Percentiles rank a stretch among this genome's conserved stretches.
phyloP scores from a whole-genome alignment of 2,329 filamentous ascomycete genomes.

The Zymoseptoria brevis region DNA sequence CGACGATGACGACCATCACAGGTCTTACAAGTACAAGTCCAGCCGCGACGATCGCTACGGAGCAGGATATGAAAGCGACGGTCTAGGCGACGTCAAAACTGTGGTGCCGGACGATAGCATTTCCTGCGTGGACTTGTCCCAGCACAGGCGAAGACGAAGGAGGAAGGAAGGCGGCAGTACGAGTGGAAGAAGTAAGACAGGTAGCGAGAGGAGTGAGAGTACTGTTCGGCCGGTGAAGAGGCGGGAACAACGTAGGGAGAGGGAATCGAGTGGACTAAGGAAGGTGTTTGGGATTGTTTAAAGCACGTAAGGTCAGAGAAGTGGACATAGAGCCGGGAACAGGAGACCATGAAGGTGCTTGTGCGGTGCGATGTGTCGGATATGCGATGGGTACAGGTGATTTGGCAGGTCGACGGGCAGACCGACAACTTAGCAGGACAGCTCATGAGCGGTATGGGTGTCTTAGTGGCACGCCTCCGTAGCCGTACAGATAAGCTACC shows the following conservation, averaged over 20 bases:
- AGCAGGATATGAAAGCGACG: constrained; percentile 28
- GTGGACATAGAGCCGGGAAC: background rate
- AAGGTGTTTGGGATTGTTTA: background rate
- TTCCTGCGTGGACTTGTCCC: constrained; percentile 30
- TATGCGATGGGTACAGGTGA: too few relatives aligned
- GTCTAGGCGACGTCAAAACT: constrained; percentile 36
- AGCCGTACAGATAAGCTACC: too few relatives aligned
- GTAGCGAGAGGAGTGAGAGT: constrained; percentile 18
- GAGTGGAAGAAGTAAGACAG: constrained; percentile 10
- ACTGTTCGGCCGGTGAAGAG: constrained; percentile 21
- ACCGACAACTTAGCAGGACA: too few relatives aligned
- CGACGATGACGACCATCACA: background rate
- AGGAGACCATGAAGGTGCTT: background rate
- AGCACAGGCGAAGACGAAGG: constrained; percentile 3
- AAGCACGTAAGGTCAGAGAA: background rate
- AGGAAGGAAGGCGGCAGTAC: constrained; percentile 8
- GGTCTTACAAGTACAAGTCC: background rate
- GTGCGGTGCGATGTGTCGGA: background rate
- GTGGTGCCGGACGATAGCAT: constrained; percentile 43
- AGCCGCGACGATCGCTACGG: background rate
- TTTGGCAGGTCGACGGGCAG: too few relatives aligned
- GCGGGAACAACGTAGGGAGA: constrained; percentile 8
- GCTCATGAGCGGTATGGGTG: too few relatives aligned
- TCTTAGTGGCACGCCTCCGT: too few relatives aligned
- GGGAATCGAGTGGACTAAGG: constrained; percentile 3